These are phyloP conservation scores for Trichosanthes cucumerina DNA, from an alignment of 306 rosid species.

Conservation along the genomic window DNA sequence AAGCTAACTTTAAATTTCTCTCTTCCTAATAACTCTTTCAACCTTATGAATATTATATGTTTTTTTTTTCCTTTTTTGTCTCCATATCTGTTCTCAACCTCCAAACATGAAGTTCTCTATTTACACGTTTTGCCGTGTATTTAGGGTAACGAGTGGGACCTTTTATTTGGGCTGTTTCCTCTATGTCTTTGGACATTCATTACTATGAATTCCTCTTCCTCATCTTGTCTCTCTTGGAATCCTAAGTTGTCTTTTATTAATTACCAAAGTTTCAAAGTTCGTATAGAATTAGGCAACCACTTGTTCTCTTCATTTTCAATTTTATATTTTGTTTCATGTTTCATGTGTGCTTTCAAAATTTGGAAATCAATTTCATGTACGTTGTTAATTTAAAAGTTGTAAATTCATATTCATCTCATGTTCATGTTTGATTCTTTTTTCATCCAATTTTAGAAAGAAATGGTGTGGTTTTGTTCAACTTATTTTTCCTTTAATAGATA, in stretches of 20 bases:
- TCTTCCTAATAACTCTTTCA: too few relatives aligned
- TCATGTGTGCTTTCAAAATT: neutral
- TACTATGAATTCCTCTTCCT: neutral
- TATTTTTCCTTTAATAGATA: too few relatives aligned
- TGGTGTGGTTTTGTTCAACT: too few relatives aligned
- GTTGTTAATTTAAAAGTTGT: too few relatives aligned
- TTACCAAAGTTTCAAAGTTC: neutral
- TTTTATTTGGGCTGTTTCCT: neutral
- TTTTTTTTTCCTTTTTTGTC: neutral
- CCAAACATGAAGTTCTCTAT: constrained; percentile 22
- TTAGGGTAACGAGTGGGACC: constrained; percentile 47
- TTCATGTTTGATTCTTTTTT: too few relatives aligned
- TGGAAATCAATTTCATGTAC: neutral
- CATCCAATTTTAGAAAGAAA: too few relatives aligned
- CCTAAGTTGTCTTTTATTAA: neutral
- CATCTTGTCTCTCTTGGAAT: neutral
- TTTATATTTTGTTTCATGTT: neutral
- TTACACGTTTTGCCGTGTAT: constrained; percentile 21
- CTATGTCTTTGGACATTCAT: neutral
- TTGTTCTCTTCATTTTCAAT: neutral
- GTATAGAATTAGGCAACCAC: neutral
- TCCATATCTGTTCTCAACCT: constrained; percentile 21
- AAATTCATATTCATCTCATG: too few relatives aligned
- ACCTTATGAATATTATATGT: neutral
- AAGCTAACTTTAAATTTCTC: neutral